Conservation (phyloP, 1,284 basidiomycete genomes). For the Rugosomyces carneus region DNA sequence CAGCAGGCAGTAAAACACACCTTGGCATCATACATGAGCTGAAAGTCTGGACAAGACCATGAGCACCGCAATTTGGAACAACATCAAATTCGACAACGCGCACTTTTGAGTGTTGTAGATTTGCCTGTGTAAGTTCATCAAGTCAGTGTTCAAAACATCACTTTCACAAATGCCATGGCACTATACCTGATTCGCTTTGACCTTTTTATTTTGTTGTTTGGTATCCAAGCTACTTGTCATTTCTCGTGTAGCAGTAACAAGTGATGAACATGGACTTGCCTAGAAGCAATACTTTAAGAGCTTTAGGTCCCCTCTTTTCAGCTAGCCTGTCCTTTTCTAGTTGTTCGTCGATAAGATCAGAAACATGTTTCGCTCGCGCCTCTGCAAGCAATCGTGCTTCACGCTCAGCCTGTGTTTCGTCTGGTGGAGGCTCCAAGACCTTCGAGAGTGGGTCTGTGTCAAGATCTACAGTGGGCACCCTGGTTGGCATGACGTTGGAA, state of each 20-base stretch:
- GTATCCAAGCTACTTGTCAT: not conserved
- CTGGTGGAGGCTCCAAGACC: constrained; percentile 45
- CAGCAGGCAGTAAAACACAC: too few species aligned
- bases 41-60: constrained; percentile 47
- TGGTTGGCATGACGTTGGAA: constrained; percentile 13
- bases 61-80: constrained; percentile 1
- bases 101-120: constrained; percentile 60
- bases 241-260: not conserved
- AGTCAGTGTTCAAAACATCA: too few species aligned
- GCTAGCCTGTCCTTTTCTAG: constrained; percentile 49
- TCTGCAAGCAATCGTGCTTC: constrained; percentile 47
- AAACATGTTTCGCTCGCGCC: constrained; percentile 52
- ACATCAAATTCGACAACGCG: constrained; percentile 16
- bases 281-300: constrained; percentile 64
- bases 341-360: constrained; percentile 67
- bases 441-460: constrained; percentile 49
- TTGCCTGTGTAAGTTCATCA: constrained; percentile 38
- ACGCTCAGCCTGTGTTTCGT: constrained; percentile 50
- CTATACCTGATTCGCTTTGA: constrained; percentile 69
- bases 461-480: constrained; percentile 7
- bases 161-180: too few species aligned
- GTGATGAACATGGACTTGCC: constrained; percentile 41
- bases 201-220: constrained; percentile 37
- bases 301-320: constrained; percentile 44
- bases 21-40: constrained; percentile 56